A percentile compares a stretch with the other conserved stretches of the same genome.
These are phyloP conservation scores for Entomortierella parvispora DNA, from an alignment of 192 early-diverging fungal species.

Conservation along the genomic window DNA sequence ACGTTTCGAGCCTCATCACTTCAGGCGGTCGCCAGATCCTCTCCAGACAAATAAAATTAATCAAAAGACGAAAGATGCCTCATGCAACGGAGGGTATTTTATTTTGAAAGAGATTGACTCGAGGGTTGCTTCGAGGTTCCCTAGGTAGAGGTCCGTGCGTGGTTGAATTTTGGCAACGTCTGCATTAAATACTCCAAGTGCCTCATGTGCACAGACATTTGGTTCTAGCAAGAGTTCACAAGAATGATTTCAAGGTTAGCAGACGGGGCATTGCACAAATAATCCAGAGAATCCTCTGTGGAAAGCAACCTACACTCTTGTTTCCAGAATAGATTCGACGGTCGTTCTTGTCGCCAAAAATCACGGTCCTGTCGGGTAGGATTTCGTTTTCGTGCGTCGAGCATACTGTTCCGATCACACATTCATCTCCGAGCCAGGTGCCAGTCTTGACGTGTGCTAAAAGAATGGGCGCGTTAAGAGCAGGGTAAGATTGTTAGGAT, in stretches of 20 bases:
- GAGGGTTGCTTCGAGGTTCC: background rate
- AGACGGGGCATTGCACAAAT: too few relatives aligned
- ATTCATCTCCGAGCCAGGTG: slow-evolving; percentile 71
- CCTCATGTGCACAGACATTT: slow-evolving; percentile 65
- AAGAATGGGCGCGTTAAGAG: background rate
- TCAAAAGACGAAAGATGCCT: too few relatives aligned
- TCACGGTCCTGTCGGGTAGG: slow-evolving; percentile 71
- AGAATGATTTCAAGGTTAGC: too few relatives aligned
- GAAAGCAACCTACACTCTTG: slow-evolving; percentile 33
- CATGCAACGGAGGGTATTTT: too few relatives aligned
- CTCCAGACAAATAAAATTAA: too few relatives aligned
- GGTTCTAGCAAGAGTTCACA: slow-evolving; percentile 47
- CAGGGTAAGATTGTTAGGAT: background rate
- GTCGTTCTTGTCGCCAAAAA: slow-evolving; percentile 66
- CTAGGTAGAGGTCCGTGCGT: slow-evolving; percentile 57
- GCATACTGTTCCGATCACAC: slow-evolving; percentile 77
- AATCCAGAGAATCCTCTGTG: too few relatives aligned
- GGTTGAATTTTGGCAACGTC: slow-evolving; percentile 67
- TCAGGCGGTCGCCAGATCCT: too few relatives aligned
- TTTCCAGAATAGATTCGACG: slow-evolving; percentile 60
- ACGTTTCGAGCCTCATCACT: too few relatives aligned
- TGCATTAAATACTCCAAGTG: slow-evolving; percentile 76
- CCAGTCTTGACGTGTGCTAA: slow-evolving; percentile 60
- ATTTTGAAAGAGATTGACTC: too few relatives aligned
- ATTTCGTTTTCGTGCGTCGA: slow-evolving; percentile 67